phyloP scores from a whole-genome alignment of 2,329 filamentous ascomycete genomes.

The Graphilbum fragrans region DNA sequence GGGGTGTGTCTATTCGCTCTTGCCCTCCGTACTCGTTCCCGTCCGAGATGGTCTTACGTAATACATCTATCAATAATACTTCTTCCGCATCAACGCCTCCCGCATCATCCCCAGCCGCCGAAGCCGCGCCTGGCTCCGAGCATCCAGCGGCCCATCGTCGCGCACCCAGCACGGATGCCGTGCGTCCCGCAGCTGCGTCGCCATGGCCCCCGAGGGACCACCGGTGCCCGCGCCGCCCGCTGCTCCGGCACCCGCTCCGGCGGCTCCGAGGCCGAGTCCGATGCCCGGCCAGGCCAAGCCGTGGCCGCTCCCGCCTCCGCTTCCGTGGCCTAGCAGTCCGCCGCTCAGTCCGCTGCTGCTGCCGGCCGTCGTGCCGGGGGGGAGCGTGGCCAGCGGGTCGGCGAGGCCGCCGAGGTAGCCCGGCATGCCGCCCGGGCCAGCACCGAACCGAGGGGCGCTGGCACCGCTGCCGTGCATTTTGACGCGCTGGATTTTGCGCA shows the following conservation, averaged over 20 bases:
- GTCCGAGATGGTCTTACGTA: not conserved
- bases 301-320: not conserved
- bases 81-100: slow-evolving; percentile 7
- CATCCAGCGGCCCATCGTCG: slow-evolving; percentile 32
- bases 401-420: not conserved
- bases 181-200: not conserved
- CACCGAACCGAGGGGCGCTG: not conserved
- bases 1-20: too few species aligned
- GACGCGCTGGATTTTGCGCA: slow-evolving; percentile 45
- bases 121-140: slow-evolving; percentile 37
- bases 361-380: not conserved
- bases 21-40: too few species aligned
- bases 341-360: too few species aligned
- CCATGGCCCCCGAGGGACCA: not conserved
- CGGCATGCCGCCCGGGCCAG: not conserved
- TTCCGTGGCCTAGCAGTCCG: not conserved
- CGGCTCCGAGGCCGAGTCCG: not conserved
- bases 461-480: slow-evolving; percentile 16
- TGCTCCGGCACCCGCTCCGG: not conserved
- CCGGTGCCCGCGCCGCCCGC: too few species aligned
- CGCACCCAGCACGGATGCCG: slow-evolving; percentile 18
- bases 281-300: not conserved
- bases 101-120: slow-evolving; percentile 28
- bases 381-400: not conserved
- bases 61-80: slow-evolving; percentile 6